Evolutionary conservation across 768 basidiomycete species (phyloP).

Genomic region (Russula sp.): DNA sequence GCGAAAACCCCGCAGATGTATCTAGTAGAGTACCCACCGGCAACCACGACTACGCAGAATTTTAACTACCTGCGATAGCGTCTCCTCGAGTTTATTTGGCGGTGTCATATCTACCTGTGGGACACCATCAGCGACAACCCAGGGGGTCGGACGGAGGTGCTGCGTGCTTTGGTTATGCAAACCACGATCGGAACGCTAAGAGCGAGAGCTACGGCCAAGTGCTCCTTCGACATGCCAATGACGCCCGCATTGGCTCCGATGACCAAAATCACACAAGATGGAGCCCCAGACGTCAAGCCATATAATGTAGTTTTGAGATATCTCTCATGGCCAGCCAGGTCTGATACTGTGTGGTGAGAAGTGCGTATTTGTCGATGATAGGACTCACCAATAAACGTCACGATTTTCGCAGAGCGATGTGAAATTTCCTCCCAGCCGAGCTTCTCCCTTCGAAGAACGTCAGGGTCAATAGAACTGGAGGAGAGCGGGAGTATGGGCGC

Average conservation of each 20-base stretch:
- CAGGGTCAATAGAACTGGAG: conserved; percentile 49
- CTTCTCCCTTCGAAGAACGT: conserved; percentile 73
- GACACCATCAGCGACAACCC: not conserved
- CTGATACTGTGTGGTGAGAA: conserved; percentile 33
- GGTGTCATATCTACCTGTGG: conserved; percentile 94
- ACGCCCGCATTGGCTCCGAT: conserved; percentile 93
- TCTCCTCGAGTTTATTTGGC: conserved; percentile 83
- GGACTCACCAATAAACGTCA: conserved; percentile 76
- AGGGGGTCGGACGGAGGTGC: not conserved
- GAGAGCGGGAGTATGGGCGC: conserved; percentile 71
- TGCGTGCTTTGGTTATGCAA: conserved; percentile 82
- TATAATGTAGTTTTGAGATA: conserved; percentile 92
- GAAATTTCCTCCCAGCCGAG: conserved; percentile 96
- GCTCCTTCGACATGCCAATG: conserved; percentile 93
- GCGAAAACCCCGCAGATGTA: not conserved
- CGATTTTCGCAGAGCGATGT: conserved; percentile 79
- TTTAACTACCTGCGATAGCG: conserved; percentile 87
- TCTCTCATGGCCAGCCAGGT: conserved; percentile 93
- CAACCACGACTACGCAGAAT: conserved; percentile 92
- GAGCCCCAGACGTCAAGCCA: conserved; percentile 89
- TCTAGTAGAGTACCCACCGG: conserved; percentile 42
- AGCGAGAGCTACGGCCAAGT: conserved; percentile 90
- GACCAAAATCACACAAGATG: conserved; percentile 88
- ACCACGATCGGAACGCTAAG: conserved; percentile 90
- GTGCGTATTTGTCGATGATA: not conserved